Evolutionary conservation across 768 basidiomycete genomes (phyloP), one percentile per base, ranked within the genome.

Genomic region (Imleria badia): DNA sequence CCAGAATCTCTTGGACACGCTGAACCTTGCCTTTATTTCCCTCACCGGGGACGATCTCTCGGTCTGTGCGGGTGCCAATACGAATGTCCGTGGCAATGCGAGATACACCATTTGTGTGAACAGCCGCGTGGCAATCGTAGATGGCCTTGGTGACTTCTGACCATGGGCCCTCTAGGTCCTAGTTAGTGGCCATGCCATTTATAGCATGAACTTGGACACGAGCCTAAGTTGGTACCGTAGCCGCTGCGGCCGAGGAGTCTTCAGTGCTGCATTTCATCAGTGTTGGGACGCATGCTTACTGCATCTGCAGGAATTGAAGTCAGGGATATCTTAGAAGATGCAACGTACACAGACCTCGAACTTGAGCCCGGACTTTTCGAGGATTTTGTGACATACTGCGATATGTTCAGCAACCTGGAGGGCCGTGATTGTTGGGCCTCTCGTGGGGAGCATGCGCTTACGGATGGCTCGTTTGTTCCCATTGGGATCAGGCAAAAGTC

Each of bases 401-500:
- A 92, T 80, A 61, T 91, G 82, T 66, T 85, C 81, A 11, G 88
- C 89, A 19, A 91, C 87, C 85, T 86, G 45, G 10, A 2, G 39
- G 30, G 29, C 6, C 1, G 19, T 34, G 42, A 53, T 31, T 31
- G 34, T 17, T 34, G 22, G 51, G 9, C 2, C 7, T 55, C 29
- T 61, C 62, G 55, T 15, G 33, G 13, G 43, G 19, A 29, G 48
- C 15, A 10, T 30, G 41, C n/a, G 55, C 80, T 43, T 59, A 88
- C 92, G 7, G 89, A 92, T 22, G 89, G 73, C 30, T 84, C 81
- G 15, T 70, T 81, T 3, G 88, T 90, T 52, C 92, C 92, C 51
- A 94, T 87, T 13, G 92, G 93, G 52, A 94, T 85, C 36, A 94
- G 81, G 64, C 92, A 94, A 66, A 95, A 93, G 70, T 94, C 92